Conservation (phyloP, 768 basidiomycete species). For the Rhizopogon vesiculosus region DNA sequence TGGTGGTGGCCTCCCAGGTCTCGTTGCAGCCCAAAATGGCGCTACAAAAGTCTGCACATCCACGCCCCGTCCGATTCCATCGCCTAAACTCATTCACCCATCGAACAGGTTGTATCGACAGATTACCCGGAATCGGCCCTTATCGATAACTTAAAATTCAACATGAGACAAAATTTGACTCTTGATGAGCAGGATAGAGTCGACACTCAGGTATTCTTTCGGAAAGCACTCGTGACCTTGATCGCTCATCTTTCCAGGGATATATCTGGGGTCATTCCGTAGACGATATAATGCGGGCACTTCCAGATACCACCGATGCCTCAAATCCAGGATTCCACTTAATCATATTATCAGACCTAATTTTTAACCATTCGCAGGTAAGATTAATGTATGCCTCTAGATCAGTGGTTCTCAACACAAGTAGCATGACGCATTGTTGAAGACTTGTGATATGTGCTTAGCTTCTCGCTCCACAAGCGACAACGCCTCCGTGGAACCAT, state of each 20-base stretch:
- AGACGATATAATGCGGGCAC: conserved; percentile 20
- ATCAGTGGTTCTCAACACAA: background rate
- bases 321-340: conserved; percentile 54
- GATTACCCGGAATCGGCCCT: conserved; percentile 87
- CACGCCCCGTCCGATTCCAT: background rate
- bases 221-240: conserved; percentile 15
- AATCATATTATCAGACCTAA: conserved; percentile 86
- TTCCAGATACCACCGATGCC: conserved; percentile 14
- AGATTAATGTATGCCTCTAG: conserved; percentile 4
- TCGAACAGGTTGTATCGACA: conserved; percentile 73
- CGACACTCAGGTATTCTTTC: conserved; percentile 31
- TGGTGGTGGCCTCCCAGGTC: conserved; percentile 84
- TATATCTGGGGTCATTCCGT: conserved; percentile 78
- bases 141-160: conserved; percentile 69
- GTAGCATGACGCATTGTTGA: conserved; percentile 79
- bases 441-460: conserved; percentile 57
- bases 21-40: conserved; percentile 68
- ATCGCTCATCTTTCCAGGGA: conserved; percentile 38
- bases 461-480: conserved; percentile 16
- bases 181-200: conserved; percentile 12
- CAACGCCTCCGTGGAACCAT: conserved; percentile 20
- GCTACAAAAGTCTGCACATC: conserved; percentile 50
- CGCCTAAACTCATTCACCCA: background rate
- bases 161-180: conserved; percentile 56
- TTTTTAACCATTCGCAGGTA: conserved; percentile 94